Percentiles rank a stretch among this genome's conserved stretches.
Conservation (phyloP, 2,329 filamentous ascomycete genomes). For the Penicillium aurantiogriseum region DNA sequence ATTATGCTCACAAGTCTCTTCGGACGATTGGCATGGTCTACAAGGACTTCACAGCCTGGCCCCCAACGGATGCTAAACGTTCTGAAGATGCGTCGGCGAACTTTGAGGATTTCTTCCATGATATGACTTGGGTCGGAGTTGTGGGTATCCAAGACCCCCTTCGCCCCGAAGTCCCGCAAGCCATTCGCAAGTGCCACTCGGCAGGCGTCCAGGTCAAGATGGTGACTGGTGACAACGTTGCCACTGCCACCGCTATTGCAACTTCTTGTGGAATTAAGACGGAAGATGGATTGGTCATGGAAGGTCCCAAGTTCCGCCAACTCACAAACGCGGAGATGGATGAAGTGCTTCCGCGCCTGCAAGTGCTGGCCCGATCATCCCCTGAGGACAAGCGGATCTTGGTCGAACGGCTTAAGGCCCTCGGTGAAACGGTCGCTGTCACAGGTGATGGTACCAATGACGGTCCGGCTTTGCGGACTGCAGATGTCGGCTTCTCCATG, state of each 20-base stretch:
- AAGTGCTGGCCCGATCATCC: slow-evolving; percentile 64
- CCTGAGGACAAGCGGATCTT: slow-evolving; percentile 67
- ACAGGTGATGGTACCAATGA: slow-evolving; percentile 69
- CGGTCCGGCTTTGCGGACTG: slow-evolving; percentile 63
- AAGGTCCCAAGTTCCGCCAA: slow-evolving; percentile 65
- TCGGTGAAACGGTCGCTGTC: slow-evolving; percentile 61
- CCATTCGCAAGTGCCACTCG: slow-evolving; percentile 64
- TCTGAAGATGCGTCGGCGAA: slow-evolving; percentile 60
- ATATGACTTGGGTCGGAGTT: slow-evolving; percentile 71
- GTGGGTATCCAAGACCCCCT: slow-evolving; percentile 76
- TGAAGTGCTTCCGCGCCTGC: slow-evolving; percentile 56
- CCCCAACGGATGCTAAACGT: slow-evolving; percentile 56
- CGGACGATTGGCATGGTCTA: slow-evolving; percentile 74
- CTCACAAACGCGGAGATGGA: slow-evolving; percentile 61
- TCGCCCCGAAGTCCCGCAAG: slow-evolving; percentile 64
- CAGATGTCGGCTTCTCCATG: slow-evolving; percentile 68
- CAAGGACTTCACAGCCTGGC: slow-evolving; percentile 69
- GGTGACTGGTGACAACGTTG: slow-evolving; percentile 70
- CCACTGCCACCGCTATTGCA: slow-evolving; percentile 71
- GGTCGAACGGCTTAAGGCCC: slow-evolving; percentile 60
- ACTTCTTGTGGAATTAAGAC: slow-evolving; percentile 68
- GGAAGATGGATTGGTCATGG: slow-evolving; percentile 62
- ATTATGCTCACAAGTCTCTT: slow-evolving; percentile 57
- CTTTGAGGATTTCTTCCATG: slow-evolving; percentile 66
- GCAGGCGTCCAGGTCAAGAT: slow-evolving; percentile 72